phyloP scores from a whole-genome alignment of 2,329 filamentous ascomycete species.

The Xylogone sp. region DNA sequence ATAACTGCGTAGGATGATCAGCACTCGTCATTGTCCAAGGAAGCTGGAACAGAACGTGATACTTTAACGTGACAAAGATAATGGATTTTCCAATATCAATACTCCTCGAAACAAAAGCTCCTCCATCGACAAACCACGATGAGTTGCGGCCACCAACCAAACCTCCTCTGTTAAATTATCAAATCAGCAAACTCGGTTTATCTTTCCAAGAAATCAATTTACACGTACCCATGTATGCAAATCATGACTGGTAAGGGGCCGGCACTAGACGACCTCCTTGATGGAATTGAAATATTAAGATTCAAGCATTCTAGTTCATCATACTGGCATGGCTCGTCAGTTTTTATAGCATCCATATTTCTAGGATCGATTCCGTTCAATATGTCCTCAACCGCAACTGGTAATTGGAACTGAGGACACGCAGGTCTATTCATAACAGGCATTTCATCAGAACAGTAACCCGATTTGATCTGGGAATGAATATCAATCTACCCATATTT shows the following conservation, averaged over 20 bases:
- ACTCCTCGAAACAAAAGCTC: conserved; percentile 7
- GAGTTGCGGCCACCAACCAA: conserved; percentile 1
- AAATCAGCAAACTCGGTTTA: neutral
- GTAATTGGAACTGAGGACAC: conserved; percentile 7
- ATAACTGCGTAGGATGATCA: conserved; percentile 4
- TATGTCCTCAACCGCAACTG: conserved; percentile 7
- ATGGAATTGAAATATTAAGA: conserved; percentile 6
- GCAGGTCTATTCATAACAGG: conserved; percentile 5
- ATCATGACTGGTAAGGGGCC: neutral
- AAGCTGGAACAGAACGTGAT: neutral
- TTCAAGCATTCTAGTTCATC: conserved; percentile 6
- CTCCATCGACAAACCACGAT: conserved; percentile 10
- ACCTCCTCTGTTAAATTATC: neutral
- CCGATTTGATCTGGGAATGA: neutral
- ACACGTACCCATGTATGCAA: neutral
- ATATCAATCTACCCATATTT: conserved; percentile 7
- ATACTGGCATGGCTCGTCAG: conserved; percentile 3
- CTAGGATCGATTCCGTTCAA: conserved; percentile 6
- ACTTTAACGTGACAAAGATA: conserved; percentile 10
- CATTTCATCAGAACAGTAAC: neutral
- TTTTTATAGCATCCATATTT: neutral
- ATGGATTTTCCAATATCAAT: conserved; percentile 6
- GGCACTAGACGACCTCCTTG: neutral
- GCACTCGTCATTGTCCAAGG: neutral
- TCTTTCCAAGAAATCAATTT: neutral